A percentile compares a stretch with the other conserved stretches of the same genome.
These are phyloP conservation scores for Phtheirospermum japonicum DNA, from an alignment of 257 asterid genomes.

Conservation along the genomic window DNA sequence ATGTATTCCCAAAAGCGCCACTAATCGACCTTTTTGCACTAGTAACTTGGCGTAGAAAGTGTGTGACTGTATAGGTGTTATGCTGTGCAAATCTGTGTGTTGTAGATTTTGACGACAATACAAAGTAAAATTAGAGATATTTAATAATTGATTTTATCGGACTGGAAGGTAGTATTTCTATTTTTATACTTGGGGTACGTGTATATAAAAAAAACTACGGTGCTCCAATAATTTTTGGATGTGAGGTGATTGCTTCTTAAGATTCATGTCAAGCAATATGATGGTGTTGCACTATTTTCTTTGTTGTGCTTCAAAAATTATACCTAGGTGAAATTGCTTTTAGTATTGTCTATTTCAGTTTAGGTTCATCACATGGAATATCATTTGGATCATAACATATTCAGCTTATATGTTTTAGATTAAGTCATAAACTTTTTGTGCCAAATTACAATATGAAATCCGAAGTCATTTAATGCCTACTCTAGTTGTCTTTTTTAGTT, in stretches of 20 bases:
- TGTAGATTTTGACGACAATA: neutral
- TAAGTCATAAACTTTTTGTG: no score
- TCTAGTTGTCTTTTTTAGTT: constrained; percentile 16
- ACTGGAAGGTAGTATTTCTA: no score
- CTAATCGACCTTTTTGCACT: no score
- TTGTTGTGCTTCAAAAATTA: constrained; percentile 1
- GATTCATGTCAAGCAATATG: neutral
- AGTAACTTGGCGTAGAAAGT: no score
- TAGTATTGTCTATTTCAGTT: neutral
- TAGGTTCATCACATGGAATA: neutral
- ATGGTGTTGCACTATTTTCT: neutral
- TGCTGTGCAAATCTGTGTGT: no score
- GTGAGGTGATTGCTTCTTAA: neutral
- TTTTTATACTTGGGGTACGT: no score
- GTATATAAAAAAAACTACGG: no score
- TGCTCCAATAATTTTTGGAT: neutral
- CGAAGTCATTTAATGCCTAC: neutral
- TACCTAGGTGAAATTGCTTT: constrained; percentile 8
- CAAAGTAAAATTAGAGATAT: no score
- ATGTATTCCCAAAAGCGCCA: no score
- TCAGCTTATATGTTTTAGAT: neutral
- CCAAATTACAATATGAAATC: no score
- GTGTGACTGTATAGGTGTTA: no score
- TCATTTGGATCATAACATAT: neutral
- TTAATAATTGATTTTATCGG: no score